A percentile compares a stretch with the other conserved stretches of the same genome.
Conservation (phyloP, 164 flowering plant species). For the Piper longum region DNA sequence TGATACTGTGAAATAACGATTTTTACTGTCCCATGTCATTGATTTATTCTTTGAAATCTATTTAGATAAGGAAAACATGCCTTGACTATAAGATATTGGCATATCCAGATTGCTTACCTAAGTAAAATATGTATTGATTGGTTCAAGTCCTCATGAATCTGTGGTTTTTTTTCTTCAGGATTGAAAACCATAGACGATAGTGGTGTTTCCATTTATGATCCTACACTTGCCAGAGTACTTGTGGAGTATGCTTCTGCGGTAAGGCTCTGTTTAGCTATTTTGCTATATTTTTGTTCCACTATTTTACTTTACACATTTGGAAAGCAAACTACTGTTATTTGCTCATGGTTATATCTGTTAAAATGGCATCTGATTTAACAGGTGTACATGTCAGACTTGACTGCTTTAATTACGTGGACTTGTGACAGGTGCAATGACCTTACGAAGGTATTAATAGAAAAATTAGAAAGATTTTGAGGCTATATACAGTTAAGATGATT, state of each 20-base stretch:
- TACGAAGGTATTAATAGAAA: constrained; percentile 43
- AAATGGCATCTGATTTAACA: constrained; percentile 13
- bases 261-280: constrained; percentile 10
- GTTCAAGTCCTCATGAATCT: too few relatives aligned
- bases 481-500: background rate
- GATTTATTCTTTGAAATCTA: too few relatives aligned
- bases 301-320: background rate
- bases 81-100: too few relatives aligned
- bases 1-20: too few relatives aligned
- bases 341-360: background rate
- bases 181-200: constrained; percentile 21
- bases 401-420: constrained; percentile 90
- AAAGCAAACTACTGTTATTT: background rate
- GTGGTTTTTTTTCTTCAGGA: constrained; percentile 26
- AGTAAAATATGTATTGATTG: too few relatives aligned
- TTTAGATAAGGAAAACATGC: too few relatives aligned
- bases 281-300: too few relatives aligned
- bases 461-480: background rate
- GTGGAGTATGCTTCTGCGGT: constrained; percentile 96
- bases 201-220: constrained; percentile 39
- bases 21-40: too few relatives aligned
- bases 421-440: constrained; percentile 72
- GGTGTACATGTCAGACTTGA: constrained; percentile 90
- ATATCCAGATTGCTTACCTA: too few relatives aligned
- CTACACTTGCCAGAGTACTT: constrained; percentile 65